Percentiles rank a stretch among this genome's conserved stretches.
Evolutionary conservation across 1,284 basidiomycete genomes (phyloP).

Genomic region (Acaromyces ingoldii): DNA sequence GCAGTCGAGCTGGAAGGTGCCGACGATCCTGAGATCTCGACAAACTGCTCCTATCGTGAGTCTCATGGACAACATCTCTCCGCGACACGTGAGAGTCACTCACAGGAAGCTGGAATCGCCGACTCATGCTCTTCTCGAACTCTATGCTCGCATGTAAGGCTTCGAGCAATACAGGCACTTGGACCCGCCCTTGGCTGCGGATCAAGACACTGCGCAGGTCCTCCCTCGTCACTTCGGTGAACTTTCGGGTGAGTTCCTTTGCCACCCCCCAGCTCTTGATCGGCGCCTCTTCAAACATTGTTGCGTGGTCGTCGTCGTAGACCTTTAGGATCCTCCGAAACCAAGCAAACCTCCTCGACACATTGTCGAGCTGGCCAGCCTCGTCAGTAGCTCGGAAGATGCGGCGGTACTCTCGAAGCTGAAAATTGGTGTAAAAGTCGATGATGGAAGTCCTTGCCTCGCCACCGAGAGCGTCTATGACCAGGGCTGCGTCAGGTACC

Average conservation of each 20-base stretch:
- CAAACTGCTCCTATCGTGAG: neutral
- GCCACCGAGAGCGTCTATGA: slow-evolving; percentile 43
- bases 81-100: no score
- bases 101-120: slow-evolving; percentile 24
- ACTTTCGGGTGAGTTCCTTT: slow-evolving; percentile 25
- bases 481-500: slow-evolving; percentile 42
- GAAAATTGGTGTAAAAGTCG: slow-evolving; percentile 81
- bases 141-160: slow-evolving; percentile 45
- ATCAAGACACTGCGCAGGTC: slow-evolving; percentile 45
- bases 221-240: slow-evolving; percentile 45
- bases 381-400: slow-evolving; percentile 67
- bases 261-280: slow-evolving; percentile 26
- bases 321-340: slow-evolving; percentile 82
- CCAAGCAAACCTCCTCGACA: slow-evolving; percentile 89
- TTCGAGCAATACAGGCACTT: slow-evolving; percentile 40
- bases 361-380: slow-evolving; percentile 92
- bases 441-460: slow-evolving; percentile 62
- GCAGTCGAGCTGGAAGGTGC: neutral
- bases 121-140: slow-evolving; percentile 36
- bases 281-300: slow-evolving; percentile 40
- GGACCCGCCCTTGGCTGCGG: slow-evolving; percentile 34
- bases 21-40: neutral
- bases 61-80: no score
- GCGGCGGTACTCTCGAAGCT: slow-evolving; percentile 91
- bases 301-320: slow-evolving; percentile 73